Evolutionary conservation across 148 eudicot species (phyloP), one percentile per base, ranked within the genome.

Genomic region (Nepenthes gracilis): DNA sequence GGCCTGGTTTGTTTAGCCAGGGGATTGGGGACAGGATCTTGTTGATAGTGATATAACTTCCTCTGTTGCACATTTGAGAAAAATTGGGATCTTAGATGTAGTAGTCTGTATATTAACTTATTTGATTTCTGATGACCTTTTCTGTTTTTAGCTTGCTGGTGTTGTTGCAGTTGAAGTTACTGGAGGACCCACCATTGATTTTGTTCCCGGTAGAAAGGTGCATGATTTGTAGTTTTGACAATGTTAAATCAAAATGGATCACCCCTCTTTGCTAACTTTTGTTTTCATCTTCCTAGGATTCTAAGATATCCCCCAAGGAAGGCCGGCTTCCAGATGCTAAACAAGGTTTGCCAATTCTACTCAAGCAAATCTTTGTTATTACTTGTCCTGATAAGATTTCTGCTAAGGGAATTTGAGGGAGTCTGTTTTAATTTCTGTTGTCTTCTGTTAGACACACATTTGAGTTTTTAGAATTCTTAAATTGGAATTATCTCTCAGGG

Each of bases 131-230:
- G 8, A 55, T 40, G 8, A 55, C 36, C 36, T 55, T 33, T 32
- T 32, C 58, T 33, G 15, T 54, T 38, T 70, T 67, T 75, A 91
- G 97, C 97, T 91, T 79, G 97, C 96, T 65, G 97, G 97, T 60
- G 89, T 87, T 72, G 96, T 91, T 70, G 97, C 97, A 35, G 96
- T 91, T 58, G 97, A 91, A 77, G 86, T 87, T 49, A 91, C 97
- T 14, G 97, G 97, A 60, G 97, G 97, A 43, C 97, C 96, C 6
- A 83, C 83, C 9, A 48, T 91, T 70, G 81, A 78, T 54, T 91
- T 91, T 75, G 84, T 83, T 75, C 90, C 97, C 63, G 97, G 97
- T 54, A 78, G 97, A 81, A 85, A 81, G 90, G 97, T 90, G 67
- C 59, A 73, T 67, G n/a, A 33, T 62, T 58, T 7, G 63, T 11